These are phyloP conservation scores for Linnemannia schmuckeri DNA, from an alignment of 192 early-diverging fungal genomes.

Conservation along the genomic window DNA sequence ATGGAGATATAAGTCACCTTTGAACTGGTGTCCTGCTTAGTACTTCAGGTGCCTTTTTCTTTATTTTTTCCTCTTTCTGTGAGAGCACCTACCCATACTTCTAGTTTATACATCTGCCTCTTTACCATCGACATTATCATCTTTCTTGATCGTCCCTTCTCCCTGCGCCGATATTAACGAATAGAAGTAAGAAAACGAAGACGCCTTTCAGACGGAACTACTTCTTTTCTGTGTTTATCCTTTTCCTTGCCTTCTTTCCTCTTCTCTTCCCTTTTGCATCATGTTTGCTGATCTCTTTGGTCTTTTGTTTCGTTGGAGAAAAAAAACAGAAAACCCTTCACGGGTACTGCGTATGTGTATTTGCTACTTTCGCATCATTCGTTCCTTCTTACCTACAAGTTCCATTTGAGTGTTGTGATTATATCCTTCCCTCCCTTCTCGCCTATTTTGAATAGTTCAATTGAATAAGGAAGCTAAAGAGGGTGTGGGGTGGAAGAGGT, in stretches of 20 bases:
- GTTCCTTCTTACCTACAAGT: not conserved
- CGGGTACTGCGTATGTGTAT: not conserved
- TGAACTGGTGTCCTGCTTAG: not conserved
- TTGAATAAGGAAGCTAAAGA: not conserved
- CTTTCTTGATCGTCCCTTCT: not conserved
- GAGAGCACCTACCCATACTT: not conserved
- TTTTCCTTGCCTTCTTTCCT: not conserved
- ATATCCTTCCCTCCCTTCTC: too few relatives aligned
- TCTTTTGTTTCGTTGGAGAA: not conserved
- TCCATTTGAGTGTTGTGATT: too few relatives aligned
- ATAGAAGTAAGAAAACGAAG: too few relatives aligned
- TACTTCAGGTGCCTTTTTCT: not conserved
- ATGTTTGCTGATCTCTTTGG: not conserved
- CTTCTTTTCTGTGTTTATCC: too few relatives aligned
- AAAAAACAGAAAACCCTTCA: not conserved
- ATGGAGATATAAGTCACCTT: not conserved
- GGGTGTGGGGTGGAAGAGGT: too few relatives aligned
- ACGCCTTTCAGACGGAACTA: too few relatives aligned
- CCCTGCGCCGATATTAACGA: too few relatives aligned
- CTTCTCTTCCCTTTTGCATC: not conserved
- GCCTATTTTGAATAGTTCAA: not conserved
- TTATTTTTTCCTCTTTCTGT: not conserved
- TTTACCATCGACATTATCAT: not conserved
- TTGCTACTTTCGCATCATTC: not conserved
- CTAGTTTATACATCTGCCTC: not conserved